Evolutionary conservation across 2,329 filamentous ascomycete genomes (phyloP).

Genomic region (Talaromyces sp.): DNA sequence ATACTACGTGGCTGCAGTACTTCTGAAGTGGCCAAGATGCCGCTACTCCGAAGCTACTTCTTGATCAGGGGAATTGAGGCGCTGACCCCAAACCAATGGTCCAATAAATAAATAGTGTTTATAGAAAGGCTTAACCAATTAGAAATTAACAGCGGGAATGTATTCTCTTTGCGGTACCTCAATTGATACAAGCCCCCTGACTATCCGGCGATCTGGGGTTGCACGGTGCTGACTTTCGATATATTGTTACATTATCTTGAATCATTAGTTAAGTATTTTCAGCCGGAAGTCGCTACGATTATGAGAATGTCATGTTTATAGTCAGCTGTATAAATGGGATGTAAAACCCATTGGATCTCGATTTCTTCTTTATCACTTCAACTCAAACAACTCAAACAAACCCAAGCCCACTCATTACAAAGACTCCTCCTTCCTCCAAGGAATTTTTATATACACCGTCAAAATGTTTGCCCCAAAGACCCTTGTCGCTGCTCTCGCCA

Average conservation of each 20-base stretch:
- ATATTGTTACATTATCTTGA: neutral
- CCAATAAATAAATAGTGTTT: neutral
- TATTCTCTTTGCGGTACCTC: neutral
- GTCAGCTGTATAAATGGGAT: neutral
- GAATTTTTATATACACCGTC: neutral
- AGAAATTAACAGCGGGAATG: neutral
- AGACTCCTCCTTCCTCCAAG: neutral
- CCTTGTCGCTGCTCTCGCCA: neutral
- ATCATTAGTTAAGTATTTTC: neutral
- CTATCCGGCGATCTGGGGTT: neutral
- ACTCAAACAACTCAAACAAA: neutral
- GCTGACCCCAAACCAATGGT: neutral
- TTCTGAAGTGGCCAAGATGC: neutral
- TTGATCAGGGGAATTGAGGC: neutral
- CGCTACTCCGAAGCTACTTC: neutral
- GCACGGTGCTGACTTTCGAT: neutral
- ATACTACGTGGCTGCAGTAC: too few species aligned
- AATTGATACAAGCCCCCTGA: neutral
- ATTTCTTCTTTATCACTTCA: neutral
- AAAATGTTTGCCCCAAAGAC: neutral
- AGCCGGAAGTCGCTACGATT: neutral
- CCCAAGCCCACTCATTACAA: neutral
- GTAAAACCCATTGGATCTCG: neutral
- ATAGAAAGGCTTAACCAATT: neutral
- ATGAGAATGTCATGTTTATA: neutral